phyloP scores from a whole-genome alignment of 1,284 basidiomycete species.

The Cryptococcus sp. region DNA sequence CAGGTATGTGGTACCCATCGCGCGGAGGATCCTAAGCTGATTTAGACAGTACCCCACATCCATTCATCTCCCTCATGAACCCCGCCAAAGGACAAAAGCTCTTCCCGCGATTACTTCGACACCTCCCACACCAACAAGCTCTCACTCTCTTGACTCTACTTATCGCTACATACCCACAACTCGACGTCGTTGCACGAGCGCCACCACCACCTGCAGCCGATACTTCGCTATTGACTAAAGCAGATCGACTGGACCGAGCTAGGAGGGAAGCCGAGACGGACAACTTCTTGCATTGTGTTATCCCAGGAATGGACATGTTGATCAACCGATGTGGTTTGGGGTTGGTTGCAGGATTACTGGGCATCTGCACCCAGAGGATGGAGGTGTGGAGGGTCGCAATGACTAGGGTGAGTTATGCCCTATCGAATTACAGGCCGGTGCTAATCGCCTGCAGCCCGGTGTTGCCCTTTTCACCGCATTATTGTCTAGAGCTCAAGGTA shows the following conservation, averaged over 20 bases:
- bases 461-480: slow-evolving; percentile 88
- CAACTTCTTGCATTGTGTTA: slow-evolving; percentile 75
- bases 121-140: slow-evolving; percentile 72
- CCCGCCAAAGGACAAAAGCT: slow-evolving; percentile 91
- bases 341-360: slow-evolving; percentile 80
- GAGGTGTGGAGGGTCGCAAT: slow-evolving; percentile 64
- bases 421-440: slow-evolving; percentile 39
- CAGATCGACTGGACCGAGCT: slow-evolving; percentile 60
- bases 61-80: slow-evolving; percentile 86
- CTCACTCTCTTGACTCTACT: slow-evolving; percentile 84
- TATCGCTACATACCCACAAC: slow-evolving; percentile 86
- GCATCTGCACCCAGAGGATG: slow-evolving; percentile 75
- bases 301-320: slow-evolving; percentile 81
- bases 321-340: slow-evolving; percentile 68
- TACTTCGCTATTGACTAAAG: slow-evolving; percentile 47
- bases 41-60: slow-evolving; percentile 75
- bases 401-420: slow-evolving; percentile 59
- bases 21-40: neutral
- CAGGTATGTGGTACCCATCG: slow-evolving; percentile 54
- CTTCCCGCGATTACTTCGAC: slow-evolving; percentile 82
- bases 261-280: slow-evolving; percentile 85
- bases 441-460: slow-evolving; percentile 62
- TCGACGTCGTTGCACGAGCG: slow-evolving; percentile 80
- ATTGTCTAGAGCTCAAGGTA: slow-evolving; percentile 82
- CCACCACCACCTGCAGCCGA: slow-evolving; percentile 54